Base-by-base conservation (phyloP, 1,139 yeast genomes). In the Taphrina communis region DNA sequence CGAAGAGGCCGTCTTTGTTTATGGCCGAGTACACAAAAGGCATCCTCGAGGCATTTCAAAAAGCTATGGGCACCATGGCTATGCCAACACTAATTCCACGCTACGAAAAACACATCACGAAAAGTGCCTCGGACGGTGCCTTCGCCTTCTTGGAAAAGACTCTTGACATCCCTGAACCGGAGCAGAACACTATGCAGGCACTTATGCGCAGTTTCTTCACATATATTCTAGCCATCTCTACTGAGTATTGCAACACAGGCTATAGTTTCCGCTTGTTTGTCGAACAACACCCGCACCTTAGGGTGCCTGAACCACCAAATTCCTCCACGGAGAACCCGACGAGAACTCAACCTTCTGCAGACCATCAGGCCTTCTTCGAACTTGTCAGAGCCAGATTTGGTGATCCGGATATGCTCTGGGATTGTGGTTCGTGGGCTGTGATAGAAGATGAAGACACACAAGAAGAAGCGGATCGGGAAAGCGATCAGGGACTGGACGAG, bases 1-100 rank as follows among this genome's bases (percentile, higher is more conserved):
- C 67, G n/a, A 63, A 63, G 46, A 53, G 56, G n/a, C 61, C 67
- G 11, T 25, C 61, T 11, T n/a, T 58, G 11, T 63, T 63, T 21
- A 39, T 55, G 19, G 52, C 67, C 5, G 67, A 63, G 17, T 63
- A 44, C 44, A 63, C 67, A 21, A 42, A 63, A 41, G 36, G 44
- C 2, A 19, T 63, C n/a, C 61, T 63, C 6, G 19, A 44, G 9
- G 62, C 62, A 14, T 8, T 42, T 3, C 42, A 44, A 17, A 19
- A 1, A 11, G 36, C 53, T 17, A n/a, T 9, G 12, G 21, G 31
- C 11, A 14, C 31, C 6, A 11, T 35, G 9, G 36, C 6, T 11
- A 25, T 50, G 36, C 53, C 53, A n/a, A n/a, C n/a, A 11, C 12
- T n/a, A 35, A n/a, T 21, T n/a, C 53, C 8, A 11, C 12, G 31